These are phyloP conservation scores for Pharus latifolius DNA, from an alignment of 176 grass and related monocot genomes.

Conservation along the genomic window DNA sequence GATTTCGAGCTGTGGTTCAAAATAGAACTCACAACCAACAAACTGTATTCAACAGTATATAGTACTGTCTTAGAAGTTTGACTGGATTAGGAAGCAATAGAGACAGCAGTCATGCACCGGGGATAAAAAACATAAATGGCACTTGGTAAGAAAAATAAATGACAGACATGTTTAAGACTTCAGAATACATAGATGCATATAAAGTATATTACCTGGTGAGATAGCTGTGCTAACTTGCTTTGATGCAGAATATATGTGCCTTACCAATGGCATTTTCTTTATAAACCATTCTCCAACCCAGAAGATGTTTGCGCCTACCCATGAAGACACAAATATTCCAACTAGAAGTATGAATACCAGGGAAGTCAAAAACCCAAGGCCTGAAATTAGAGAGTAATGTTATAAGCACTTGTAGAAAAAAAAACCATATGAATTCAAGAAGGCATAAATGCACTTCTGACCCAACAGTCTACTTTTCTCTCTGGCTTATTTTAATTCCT, in stretches of 20 bases:
- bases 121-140: not conserved
- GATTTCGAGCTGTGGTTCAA: not conserved
- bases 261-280: conserved; percentile 86
- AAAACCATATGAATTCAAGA: conserved; percentile 8
- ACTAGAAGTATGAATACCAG: conserved; percentile 88
- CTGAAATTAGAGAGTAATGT: conserved; percentile 34
- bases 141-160: not conserved
- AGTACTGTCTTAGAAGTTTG: not conserved
- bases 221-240: conserved; percentile 98
- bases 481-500: no score
- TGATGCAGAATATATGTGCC: conserved; percentile 96
- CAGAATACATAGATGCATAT: not conserved
- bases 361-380: conserved; percentile 96
- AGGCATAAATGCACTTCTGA: no score
- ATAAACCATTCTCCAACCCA: conserved; percentile 98
- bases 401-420: not conserved
- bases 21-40: not conserved
- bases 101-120: not conserved
- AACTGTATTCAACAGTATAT: not conserved
- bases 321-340: conserved; percentile 99
- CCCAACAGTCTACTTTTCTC: no score
- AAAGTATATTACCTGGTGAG: conserved; percentile 74
- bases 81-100: not conserved
- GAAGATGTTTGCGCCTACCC: conserved; percentile 80
- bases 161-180: not conserved